These are phyloP conservation scores for Apostasia ramifera DNA, from an alignment of 106 monocot species.

Conservation along the genomic window DNA sequence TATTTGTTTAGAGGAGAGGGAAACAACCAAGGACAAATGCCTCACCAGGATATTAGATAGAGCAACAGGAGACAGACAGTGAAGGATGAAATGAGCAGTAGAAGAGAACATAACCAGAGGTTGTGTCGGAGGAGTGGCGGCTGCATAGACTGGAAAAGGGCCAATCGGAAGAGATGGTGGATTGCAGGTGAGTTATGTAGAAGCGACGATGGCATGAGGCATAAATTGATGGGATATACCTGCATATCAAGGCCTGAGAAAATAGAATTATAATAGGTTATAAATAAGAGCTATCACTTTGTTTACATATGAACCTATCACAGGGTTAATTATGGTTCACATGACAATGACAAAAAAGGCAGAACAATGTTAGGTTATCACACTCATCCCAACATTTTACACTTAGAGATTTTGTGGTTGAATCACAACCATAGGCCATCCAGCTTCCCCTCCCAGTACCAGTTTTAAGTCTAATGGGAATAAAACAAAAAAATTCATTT, in stretches of 20 bases:
- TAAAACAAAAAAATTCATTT: no score
- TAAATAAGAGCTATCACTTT: no score
- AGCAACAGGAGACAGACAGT: not conserved
- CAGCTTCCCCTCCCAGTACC: no score
- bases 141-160: not conserved
- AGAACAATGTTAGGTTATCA: no score
- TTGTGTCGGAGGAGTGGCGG: not conserved
- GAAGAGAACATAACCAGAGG: constrained; percentile 1
- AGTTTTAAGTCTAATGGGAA: no score
- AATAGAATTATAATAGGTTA: no score
- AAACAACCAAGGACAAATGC: not conserved
- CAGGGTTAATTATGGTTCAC: no score
- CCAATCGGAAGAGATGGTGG: constrained; percentile 3
- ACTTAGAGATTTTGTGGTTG: no score
- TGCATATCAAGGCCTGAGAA: constrained; percentile 3
- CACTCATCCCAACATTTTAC: no score
- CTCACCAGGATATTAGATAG: not conserved
- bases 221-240: not conserved
- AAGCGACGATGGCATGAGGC: not conserved
- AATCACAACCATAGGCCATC: no score
- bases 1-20: not conserved
- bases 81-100: constrained; percentile 2
- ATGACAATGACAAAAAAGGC: no score
- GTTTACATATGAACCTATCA: no score
- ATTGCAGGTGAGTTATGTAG: not conserved